Percentiles rank a stretch among this genome's conserved stretches.
Evolutionary conservation across 345 rosid genomes (phyloP).

Genomic region (Arabidopsis arenosa): DNA sequence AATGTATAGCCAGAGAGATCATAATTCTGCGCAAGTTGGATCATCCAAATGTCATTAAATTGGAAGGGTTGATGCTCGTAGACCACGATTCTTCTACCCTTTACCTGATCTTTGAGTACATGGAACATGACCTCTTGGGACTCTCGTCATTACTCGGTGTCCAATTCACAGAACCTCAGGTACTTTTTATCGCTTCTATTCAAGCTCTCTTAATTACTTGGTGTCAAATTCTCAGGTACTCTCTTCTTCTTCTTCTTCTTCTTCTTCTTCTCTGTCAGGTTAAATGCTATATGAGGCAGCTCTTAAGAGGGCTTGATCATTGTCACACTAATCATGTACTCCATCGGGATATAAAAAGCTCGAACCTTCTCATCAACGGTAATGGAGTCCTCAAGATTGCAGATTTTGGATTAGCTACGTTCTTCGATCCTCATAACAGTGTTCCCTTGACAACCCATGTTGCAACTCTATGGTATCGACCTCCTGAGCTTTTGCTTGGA

Average conservation of each 20-base stretch:
- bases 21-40: constrained; percentile 74
- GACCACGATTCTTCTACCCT: constrained; percentile 57
- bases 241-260: constrained; percentile 5
- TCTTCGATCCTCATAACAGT: constrained; percentile 64
- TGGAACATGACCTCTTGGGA: constrained; percentile 96
- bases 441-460: constrained; percentile 82
- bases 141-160: constrained; percentile 72
- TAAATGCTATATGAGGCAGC: constrained; percentile 91
- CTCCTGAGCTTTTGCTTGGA: constrained; percentile 94
- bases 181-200: constrained; percentile 32
- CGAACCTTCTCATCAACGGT: constrained; percentile 82
- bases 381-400: constrained; percentile 88
- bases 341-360: constrained; percentile 94
- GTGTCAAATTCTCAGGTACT: constrained; percentile 69
- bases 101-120: constrained; percentile 89
- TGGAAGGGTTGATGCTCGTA: constrained; percentile 84
- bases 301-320: constrained; percentile 88
- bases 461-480: constrained; percentile 96
- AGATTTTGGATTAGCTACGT: constrained; percentile 87
- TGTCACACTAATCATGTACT: constrained; percentile 79
- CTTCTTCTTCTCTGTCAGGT: constrained; percentile 53
- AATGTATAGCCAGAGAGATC: constrained; percentile 89
- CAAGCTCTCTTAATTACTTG: constrained; percentile 63
- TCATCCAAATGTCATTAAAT: constrained; percentile 86
- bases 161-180: constrained; percentile 87